Evolutionary conservation across 1,284 basidiomycete genomes (phyloP).

Genomic region (Mixia osmundae): DNA sequence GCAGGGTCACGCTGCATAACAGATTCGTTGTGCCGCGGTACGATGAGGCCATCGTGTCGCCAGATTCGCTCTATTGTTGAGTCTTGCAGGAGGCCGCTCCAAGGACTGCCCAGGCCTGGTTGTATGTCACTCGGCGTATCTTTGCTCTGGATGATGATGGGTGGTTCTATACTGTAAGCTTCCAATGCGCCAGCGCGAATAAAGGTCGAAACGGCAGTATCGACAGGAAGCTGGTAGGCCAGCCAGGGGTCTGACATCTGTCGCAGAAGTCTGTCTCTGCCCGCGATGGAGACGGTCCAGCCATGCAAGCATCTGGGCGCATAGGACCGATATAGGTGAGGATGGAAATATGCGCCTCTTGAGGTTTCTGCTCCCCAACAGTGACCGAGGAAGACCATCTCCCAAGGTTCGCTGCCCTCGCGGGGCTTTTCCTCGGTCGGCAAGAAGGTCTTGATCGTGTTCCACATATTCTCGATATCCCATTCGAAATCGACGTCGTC

Average conservation of each 20-base stretch:
- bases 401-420: slow-evolving; percentile 15
- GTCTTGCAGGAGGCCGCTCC: slow-evolving; percentile 19
- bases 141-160: slow-evolving; percentile 21
- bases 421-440: too few relatives aligned
- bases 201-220: slow-evolving; percentile 37
- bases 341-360: slow-evolving; percentile 47
- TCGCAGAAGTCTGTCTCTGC: slow-evolving; percentile 9
- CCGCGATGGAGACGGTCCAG: slow-evolving; percentile 14
- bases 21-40: too few relatives aligned
- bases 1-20: too few relatives aligned
- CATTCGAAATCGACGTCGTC: slow-evolving; percentile 20
- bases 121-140: slow-evolving; percentile 20
- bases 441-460: slow-evolving; percentile 7
- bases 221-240: slow-evolving; percentile 18
- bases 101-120: slow-evolving; percentile 17
- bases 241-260: slow-evolving; percentile 17
- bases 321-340: slow-evolving; percentile 33
- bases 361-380: slow-evolving; percentile 22
- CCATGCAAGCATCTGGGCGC: slow-evolving; percentile 18
- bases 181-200: slow-evolving; percentile 21
- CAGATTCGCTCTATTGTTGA: slow-evolving; percentile 19
- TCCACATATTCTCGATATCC: slow-evolving; percentile 17
- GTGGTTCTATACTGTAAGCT: slow-evolving; percentile 20
- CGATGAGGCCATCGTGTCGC: slow-evolving; percentile 10
- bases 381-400: slow-evolving; percentile 16